phyloP scores from a whole-genome alignment of 2,329 filamentous ascomycete species.

The Xylaria sp. region DNA sequence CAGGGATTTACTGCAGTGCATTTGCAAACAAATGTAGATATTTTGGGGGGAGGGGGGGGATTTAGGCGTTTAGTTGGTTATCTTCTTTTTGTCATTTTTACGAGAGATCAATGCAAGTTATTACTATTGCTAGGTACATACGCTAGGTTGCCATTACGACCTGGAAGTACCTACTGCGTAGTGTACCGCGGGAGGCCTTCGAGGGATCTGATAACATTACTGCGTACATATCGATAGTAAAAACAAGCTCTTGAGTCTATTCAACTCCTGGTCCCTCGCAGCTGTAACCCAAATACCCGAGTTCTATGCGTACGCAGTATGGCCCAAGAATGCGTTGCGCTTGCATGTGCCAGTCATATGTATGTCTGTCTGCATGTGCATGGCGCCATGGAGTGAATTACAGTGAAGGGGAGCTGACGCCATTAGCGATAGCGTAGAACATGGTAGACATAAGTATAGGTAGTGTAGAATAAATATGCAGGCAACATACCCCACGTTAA shows the following conservation, averaged over 20 bases:
- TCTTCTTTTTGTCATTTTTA: constrained; percentile 32
- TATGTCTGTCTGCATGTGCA: constrained; percentile 17
- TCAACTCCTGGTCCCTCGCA: constrained; percentile 11
- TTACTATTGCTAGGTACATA: constrained; percentile 12
- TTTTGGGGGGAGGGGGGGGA: background rate
- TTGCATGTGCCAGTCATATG: constrained; percentile 18
- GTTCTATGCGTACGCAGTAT: no score
- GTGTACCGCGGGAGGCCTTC: constrained; percentile 6
- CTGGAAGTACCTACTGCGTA: no score
- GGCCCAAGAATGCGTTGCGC: constrained; percentile 14
- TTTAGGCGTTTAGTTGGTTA: background rate
- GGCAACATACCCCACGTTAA: background rate
- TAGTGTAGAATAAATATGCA: background rate
- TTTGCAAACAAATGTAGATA: no score
- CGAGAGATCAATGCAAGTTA: constrained; percentile 25
- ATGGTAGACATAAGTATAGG: background rate
- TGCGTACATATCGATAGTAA: constrained; percentile 1
- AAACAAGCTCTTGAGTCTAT: constrained; percentile 11
- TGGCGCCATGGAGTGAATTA: constrained; percentile 10
- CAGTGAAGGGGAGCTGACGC: constrained; percentile 18
- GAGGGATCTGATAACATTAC: constrained; percentile 12
- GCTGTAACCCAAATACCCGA: constrained; percentile 10
- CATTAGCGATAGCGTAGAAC: constrained; percentile 21
- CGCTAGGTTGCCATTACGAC: background rate
- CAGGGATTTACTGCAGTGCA: no score